phyloP scores from a whole-genome alignment of 176 grass and related monocot genomes.

The Metroxylon sagu region DNA sequence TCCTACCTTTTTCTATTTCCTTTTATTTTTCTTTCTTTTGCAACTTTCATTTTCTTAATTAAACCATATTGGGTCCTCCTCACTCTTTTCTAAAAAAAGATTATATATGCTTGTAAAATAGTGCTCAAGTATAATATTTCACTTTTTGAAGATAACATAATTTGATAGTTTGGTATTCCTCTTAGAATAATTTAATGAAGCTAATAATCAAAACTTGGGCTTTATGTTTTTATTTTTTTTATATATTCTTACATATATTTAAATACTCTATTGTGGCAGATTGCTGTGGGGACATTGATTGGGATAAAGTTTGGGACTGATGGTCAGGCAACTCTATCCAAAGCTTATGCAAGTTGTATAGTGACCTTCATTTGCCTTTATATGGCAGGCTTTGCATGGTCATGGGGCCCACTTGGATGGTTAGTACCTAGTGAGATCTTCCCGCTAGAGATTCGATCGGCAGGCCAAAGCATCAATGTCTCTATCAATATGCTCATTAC shows the following conservation, averaged over 20 bases:
- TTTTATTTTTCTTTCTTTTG: no score
- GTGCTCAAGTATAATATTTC: no score
- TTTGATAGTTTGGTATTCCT: no score
- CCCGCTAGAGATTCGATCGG: conserved; percentile 5
- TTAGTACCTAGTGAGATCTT: conserved; percentile 8
- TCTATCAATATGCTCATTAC: neutral
- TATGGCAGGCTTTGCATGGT: conserved; percentile 17
- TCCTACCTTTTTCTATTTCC: no score
- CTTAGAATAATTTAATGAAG: no score
- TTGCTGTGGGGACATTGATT: conserved; percentile 18
- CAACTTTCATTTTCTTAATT: no score
- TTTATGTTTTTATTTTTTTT: neutral
- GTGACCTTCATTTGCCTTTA: conserved; percentile 21
- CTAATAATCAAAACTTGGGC: no score
- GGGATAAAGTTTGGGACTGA: conserved; percentile 13
- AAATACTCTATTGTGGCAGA: conserved; percentile 4
- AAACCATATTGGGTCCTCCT: no score
- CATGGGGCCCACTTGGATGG: conserved; percentile 18
- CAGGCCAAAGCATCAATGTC: conserved; percentile 19
- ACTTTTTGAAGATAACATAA: no score
- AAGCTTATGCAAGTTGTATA: conserved; percentile 1
- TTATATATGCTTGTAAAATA: no score
- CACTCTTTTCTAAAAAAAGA: no score
- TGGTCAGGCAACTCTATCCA: neutral
- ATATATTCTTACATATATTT: neutral